Evolutionary conservation across 2,329 filamentous ascomycete species (phyloP).

Genomic region (Microcyclosporella mali): DNA sequence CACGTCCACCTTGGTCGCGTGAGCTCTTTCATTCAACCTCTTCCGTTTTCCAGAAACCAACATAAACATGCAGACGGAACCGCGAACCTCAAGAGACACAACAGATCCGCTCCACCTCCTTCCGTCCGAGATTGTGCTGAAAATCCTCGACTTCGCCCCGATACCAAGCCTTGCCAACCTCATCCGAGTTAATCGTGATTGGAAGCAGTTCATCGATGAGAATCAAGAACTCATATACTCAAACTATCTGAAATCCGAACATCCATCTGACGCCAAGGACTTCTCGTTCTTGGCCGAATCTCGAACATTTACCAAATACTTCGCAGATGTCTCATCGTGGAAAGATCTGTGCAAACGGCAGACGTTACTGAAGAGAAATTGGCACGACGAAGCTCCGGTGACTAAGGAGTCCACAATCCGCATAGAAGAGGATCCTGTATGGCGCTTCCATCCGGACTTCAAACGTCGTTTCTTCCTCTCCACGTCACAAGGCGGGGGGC

Average conservation of each 20-base stretch:
- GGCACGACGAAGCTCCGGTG: conserved; percentile 31
- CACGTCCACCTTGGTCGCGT: too few species aligned
- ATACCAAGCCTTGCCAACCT: conserved; percentile 33
- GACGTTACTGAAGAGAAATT: conserved; percentile 36
- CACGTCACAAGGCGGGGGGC: conserved; percentile 41
- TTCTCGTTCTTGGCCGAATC: conserved; percentile 27
- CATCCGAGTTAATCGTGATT: conserved; percentile 32
- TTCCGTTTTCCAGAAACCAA: too few species aligned
- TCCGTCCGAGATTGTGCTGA: conserved; percentile 38
- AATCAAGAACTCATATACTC: conserved; percentile 40
- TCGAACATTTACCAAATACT: conserved; percentile 31
- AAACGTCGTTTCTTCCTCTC: conserved; percentile 42
- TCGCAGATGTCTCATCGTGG: conserved; percentile 34
- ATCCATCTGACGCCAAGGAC: conserved; percentile 26
- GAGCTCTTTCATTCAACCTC: too few species aligned
- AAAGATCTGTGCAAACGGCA: conserved; percentile 42
- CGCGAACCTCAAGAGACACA: not conserved
- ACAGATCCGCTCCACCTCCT: conserved; percentile 26
- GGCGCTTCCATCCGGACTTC: conserved; percentile 44
- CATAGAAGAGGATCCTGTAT: conserved; percentile 38
- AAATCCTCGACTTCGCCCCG: conserved; percentile 36
- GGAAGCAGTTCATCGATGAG: conserved; percentile 40
- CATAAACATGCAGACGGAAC: too few species aligned
- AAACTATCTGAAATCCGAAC: conserved; percentile 28
- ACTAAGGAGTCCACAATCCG: conserved; percentile 38